A percentile compares a stretch with the other conserved stretches of the same genome.
Conservation (phyloP, 2,329 filamentous ascomycete genomes). For the Hirsutella rhossiliensis region DNA sequence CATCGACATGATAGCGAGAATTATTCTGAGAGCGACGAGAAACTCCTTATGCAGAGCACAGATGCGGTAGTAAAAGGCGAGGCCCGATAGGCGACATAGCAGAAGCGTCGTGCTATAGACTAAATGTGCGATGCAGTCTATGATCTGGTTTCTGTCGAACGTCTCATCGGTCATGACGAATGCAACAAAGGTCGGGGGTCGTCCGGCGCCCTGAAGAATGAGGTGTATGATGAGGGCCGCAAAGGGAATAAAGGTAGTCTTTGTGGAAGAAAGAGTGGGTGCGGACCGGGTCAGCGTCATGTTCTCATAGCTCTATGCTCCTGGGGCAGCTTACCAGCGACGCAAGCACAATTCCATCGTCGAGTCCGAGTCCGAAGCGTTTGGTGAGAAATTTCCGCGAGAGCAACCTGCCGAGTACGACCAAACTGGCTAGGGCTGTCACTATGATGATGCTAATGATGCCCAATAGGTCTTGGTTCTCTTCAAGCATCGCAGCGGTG, state of each 20-base stretch:
- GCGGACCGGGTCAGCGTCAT: neutral
- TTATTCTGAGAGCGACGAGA: neutral
- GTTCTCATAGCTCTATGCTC: neutral
- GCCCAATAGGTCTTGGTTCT: neutral
- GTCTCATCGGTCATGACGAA: neutral
- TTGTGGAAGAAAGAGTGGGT: neutral
- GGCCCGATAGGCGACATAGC: slow-evolving; percentile 2
- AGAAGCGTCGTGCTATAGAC: slow-evolving; percentile 1
- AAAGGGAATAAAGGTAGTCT: neutral
- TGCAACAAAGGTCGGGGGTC: neutral
- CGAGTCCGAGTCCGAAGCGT: neutral
- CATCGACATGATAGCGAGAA: neutral
- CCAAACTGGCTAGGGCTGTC: neutral
- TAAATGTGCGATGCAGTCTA: slow-evolving; percentile 1
- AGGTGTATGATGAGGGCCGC: neutral
- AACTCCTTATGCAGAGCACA: slow-evolving; percentile 1
- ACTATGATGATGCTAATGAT: neutral
- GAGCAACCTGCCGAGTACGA: slow-evolving; percentile 1
- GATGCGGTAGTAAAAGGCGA: slow-evolving; percentile 4
- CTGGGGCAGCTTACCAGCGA: neutral
- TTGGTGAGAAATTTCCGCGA: slow-evolving; percentile 1
- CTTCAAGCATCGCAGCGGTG: neutral
- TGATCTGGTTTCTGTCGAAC: neutral
- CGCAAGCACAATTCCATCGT: neutral
- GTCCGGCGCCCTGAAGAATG: neutral